Base-by-base conservation (phyloP, 1,284 basidiomycete genomes). In the Pholiota adiposa region DNA sequence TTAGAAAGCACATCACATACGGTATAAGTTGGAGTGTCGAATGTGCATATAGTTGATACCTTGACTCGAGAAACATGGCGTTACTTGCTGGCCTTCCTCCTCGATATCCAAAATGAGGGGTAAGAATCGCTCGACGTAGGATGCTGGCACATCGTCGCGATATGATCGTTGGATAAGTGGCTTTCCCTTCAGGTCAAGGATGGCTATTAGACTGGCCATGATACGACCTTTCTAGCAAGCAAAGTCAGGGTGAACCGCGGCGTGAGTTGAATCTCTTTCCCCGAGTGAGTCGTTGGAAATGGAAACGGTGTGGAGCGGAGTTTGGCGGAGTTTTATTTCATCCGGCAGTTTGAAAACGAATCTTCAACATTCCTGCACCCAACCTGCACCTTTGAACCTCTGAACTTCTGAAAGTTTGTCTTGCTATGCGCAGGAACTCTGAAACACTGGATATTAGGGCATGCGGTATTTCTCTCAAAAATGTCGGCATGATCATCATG, bases 1-100 rank as follows among this genome's bases (percentile, higher is more conserved):
- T 43, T 21, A 36, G 48, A 14, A 12, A 38, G 7, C 6, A 38
- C 9, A 16, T n/a, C 36, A 84, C 94, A 71, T 72, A 97, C 96
- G 83, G 74, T 99, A 99, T 8, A 99, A 83, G 76, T 99, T 99
- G 63, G 96, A 97, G 77, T 98, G 97, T 38, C 97, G 86, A 71
- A 99, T 97, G 75, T 98, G 96, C 90, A 98, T 94, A 78, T 97
- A 99, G 77, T 98, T 98, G 78, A 99, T 82, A 18, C 95, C 95
- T 67, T 94, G 92, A 65, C 85, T 89, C 1, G 96, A 93, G 80
- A 99, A 95, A 78, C 97, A 99, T 1, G 97, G 97, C 12, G 93
- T 95, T 36, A 94, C 92, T 71, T 91, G 94, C 69, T 95, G 90
- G 31, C 94, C 93, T 64, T 99, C 97, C 78, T 99, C 97, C 77